Conservation (phyloP, 2,329 filamentous ascomycete species). For the Madurella mycetomatis region DNA sequence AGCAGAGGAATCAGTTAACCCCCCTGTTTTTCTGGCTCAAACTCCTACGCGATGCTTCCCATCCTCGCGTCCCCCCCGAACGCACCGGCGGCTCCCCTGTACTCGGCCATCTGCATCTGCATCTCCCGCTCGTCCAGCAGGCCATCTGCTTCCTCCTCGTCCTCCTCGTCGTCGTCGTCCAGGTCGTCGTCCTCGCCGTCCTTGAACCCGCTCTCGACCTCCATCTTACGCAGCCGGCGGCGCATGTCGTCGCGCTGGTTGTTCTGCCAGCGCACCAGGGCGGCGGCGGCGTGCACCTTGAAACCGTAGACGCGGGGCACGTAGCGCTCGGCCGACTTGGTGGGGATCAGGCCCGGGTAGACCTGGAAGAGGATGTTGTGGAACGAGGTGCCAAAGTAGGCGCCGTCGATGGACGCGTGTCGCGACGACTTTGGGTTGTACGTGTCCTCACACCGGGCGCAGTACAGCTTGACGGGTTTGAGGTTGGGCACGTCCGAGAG, state of each 20-base stretch:
- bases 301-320: constrained; percentile 91
- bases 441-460: constrained; percentile 92
- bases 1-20: not conserved
- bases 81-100: not conserved
- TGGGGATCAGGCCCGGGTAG: constrained; percentile 82
- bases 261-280: constrained; percentile 88
- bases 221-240: constrained; percentile 63
- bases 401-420: constrained; percentile 91
- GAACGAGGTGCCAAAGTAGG: constrained; percentile 97
- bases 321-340: constrained; percentile 82
- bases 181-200: constrained; percentile 58
- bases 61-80: constrained; percentile 5
- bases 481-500: constrained; percentile 82
- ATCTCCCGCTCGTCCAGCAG: constrained; percentile 36
- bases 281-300: constrained; percentile 85
- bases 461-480: constrained; percentile 95
- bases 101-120: constrained; percentile 1
- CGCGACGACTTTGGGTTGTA: constrained; percentile 98
- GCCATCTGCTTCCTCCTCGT: constrained; percentile 51
- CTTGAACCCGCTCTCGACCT: constrained; percentile 76
- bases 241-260: constrained; percentile 77
- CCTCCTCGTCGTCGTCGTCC: constrained; percentile 61
- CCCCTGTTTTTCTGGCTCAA: too few species aligned
- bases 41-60: constrained; percentile 8
- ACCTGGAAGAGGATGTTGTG: constrained; percentile 99